Conservation (phyloP, 169 alveolate genomes). For the Theileria sp. region DNA sequence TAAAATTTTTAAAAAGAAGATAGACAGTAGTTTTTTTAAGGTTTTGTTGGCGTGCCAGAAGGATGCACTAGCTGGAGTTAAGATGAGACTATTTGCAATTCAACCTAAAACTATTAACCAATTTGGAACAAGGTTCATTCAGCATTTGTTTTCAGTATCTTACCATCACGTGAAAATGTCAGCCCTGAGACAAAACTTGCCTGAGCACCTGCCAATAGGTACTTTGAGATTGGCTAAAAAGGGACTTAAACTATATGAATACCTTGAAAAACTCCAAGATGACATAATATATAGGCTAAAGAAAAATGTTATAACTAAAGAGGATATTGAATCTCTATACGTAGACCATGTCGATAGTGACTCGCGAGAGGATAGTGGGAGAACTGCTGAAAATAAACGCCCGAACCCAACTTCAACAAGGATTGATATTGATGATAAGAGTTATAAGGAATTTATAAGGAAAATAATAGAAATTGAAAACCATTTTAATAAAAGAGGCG, state of each 20-base stretch:
- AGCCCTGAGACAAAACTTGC: slow-evolving; percentile 35
- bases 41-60: not conserved
- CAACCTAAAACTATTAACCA: slow-evolving; percentile 17
- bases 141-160: slow-evolving; percentile 10
- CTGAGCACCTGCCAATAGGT: slow-evolving; percentile 53
- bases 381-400: not conserved
- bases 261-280: not conserved
- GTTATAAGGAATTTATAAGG: slow-evolving; percentile 1
- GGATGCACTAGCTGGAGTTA: slow-evolving; percentile 13
- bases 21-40: not conserved
- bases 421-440: not conserved
- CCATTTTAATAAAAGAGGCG: not conserved
- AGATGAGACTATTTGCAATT: slow-evolving; percentile 26
- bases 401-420: not conserved
- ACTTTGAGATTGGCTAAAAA: slow-evolving; percentile 36
- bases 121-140: slow-evolving; percentile 3
- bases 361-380: not conserved
- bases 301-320: not conserved
- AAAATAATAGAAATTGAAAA: not conserved
- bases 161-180: slow-evolving; percentile 21
- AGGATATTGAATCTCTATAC: not conserved
- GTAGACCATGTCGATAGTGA: not conserved
- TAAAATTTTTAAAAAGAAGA: not conserved
- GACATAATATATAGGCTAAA: not conserved
- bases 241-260: slow-evolving; percentile 12